A percentile compares a stretch with the other conserved stretches of the same genome.
phyloP scores from a whole-genome alignment of 2,329 filamentous ascomycete species.

The Orbilia javanica region DNA sequence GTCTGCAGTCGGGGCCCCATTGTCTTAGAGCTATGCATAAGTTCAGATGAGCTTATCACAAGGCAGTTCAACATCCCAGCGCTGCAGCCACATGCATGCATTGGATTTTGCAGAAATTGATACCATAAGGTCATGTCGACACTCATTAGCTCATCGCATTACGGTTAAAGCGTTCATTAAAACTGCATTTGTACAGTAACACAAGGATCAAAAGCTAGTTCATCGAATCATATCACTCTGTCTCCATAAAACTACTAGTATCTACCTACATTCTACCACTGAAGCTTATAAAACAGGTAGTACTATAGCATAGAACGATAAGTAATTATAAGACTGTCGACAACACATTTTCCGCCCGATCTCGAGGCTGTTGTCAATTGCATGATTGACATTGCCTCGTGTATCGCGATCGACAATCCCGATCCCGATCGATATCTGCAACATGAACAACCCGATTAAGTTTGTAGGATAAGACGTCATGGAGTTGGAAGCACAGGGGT shows the following conservation, averaged over 20 bases:
- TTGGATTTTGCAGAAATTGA: too few species aligned
- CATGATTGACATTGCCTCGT: background rate
- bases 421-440: conserved; percentile 3
- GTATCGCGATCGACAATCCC: conserved; percentile 23
- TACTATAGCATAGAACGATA: too few species aligned
- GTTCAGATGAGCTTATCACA: too few species aligned
- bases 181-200: background rate
- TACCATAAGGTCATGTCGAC: background rate
- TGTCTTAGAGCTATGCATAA: too few species aligned
- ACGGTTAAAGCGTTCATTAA: too few species aligned
- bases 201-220: background rate
- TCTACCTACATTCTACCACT: too few species aligned
- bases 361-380: background rate
- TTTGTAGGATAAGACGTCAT: conserved; percentile 34
- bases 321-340: background rate
- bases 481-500: background rate
- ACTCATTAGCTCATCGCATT: background rate
- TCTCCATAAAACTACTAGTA: background rate
- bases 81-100: too few species aligned
- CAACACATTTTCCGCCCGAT: background rate
- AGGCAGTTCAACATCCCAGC: too few species aligned
- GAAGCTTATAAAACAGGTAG: too few species aligned
- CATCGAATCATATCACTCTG: background rate
- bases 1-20: too few species aligned
- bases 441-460: conserved; percentile 14